A percentile compares a stretch with the other conserved stretches of the same genome.
These are phyloP conservation scores for Bombardia bombarda DNA, from an alignment of 495 filamentous ascomycete genomes.

Conservation along the genomic window DNA sequence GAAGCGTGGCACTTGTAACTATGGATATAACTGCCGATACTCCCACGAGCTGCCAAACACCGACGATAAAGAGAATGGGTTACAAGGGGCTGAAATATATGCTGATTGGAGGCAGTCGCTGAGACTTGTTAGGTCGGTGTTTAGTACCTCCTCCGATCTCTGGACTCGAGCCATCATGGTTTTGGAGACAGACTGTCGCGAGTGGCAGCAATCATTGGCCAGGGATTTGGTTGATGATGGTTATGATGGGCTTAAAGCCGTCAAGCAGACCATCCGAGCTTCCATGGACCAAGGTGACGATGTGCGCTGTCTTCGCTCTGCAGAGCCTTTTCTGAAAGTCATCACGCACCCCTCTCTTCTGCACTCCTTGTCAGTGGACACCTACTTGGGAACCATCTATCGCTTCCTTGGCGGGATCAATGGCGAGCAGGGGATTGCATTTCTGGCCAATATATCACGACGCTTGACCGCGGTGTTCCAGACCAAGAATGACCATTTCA, in stretches of 20 bases:
- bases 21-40: background rate
- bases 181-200: background rate
- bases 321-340: background rate
- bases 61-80: background rate
- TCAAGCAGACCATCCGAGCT: background rate
- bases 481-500: too few species aligned
- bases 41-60: background rate
- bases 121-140: background rate
- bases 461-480: background rate
- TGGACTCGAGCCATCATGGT: background rate
- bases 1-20: background rate
- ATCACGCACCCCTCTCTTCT: conserved; percentile 7
- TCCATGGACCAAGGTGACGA: background rate
- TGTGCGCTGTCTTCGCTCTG: background rate
- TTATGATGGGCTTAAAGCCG: background rate
- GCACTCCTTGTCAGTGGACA: conserved; percentile 5
- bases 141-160: background rate
- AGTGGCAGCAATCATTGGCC: background rate
- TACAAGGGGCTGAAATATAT: too few species aligned
- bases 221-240: background rate
- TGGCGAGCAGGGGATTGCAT: conserved; percentile 2
- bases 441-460: background rate
- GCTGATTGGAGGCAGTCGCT: background rate
- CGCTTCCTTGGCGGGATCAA: conserved; percentile 3
- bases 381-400: conserved; percentile 5